Conservation (phyloP, 805 yeast genomes). For the Cyberlindnera subsufficiens region DNA sequence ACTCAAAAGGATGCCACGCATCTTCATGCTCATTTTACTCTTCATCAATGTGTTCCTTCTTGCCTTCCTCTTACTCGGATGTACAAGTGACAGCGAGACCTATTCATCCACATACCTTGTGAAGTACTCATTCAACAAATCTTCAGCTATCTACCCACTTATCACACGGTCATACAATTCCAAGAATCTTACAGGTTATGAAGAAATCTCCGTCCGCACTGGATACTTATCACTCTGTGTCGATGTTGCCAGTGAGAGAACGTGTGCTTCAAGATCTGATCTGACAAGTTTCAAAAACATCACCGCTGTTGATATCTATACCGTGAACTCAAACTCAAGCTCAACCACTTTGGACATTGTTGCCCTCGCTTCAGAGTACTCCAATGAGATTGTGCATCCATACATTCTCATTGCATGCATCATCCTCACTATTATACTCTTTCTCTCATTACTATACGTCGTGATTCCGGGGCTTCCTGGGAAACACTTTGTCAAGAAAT, state of each 20-base stretch:
- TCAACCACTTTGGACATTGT: constrained; percentile 38
- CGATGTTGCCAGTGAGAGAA: constrained; percentile 25
- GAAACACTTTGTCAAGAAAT: constrained; percentile 22
- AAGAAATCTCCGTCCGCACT: constrained; percentile 39
- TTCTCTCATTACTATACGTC: constrained; percentile 37
- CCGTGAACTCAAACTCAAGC: constrained; percentile 26
- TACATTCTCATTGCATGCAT: constrained; percentile 44
- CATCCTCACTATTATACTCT: constrained; percentile 34
- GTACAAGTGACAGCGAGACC: constrained; percentile 33
- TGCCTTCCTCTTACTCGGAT: constrained; percentile 52
- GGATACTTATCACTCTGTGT: constrained; percentile 58
- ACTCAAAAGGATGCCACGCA: constrained; percentile 36
- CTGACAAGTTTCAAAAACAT: constrained; percentile 20
- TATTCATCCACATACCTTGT: constrained; percentile 47
- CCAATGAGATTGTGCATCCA: constrained; percentile 46
- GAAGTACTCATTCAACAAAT: constrained; percentile 40
- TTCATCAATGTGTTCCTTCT: constrained; percentile 45
- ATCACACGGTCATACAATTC: constrained; percentile 32
- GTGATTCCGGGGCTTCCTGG: constrained; percentile 46
- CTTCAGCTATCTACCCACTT: constrained; percentile 36
- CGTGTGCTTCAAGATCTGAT: constrained; percentile 33
- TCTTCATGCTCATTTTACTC: constrained; percentile 34
- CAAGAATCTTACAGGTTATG: constrained; percentile 28
- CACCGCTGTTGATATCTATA: constrained; percentile 31
- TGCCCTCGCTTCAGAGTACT: constrained; percentile 38